phyloP scores from a whole-genome alignment of 768 basidiomycete species.

The Sarcomyxa edulis region DNA sequence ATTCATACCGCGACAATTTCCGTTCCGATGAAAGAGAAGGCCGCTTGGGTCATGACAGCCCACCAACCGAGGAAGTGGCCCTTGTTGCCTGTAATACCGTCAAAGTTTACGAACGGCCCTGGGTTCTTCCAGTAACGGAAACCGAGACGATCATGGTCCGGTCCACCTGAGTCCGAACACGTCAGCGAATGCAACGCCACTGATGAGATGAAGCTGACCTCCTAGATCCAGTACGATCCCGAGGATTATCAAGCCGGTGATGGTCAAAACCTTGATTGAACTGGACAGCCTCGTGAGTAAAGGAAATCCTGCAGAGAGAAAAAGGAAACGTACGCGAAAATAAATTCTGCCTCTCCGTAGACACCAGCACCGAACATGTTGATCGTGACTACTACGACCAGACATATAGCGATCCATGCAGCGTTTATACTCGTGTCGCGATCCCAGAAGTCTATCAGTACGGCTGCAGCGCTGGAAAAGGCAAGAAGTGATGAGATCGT shows the following conservation, averaged over 20 bases:
- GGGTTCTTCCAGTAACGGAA: constrained; percentile 86
- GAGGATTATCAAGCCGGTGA: constrained; percentile 66
- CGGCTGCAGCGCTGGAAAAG: constrained; percentile 70
- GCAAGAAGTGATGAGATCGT: no score
- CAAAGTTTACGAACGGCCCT: constrained; percentile 79
- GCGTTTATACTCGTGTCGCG: constrained; percentile 51
- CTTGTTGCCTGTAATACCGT: constrained; percentile 55
- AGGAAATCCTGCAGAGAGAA: constrained; percentile 2
- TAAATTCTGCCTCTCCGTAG: constrained; percentile 84
- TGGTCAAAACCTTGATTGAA: constrained; percentile 88
- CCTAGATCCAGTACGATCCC: constrained; percentile 81
- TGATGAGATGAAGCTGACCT: constrained; percentile 22
- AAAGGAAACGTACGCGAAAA: constrained; percentile 68
- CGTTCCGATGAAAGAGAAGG: constrained; percentile 90
- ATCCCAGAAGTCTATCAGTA: constrained; percentile 76
- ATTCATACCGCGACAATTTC: constrained; percentile 83
- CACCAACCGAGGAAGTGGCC: constrained; percentile 69
- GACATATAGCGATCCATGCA: constrained; percentile 74
- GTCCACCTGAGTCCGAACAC: constrained; percentile 50
- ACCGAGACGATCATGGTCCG: constrained; percentile 67
- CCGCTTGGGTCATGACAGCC: constrained; percentile 73
- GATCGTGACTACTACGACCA: constrained; percentile 71
- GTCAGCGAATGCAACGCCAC: neutral
- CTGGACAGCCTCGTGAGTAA: constrained; percentile 18
- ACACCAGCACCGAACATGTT: constrained; percentile 73